Conservation (phyloP, 257 asterid genomes). For the Ilex aquifolium region DNA sequence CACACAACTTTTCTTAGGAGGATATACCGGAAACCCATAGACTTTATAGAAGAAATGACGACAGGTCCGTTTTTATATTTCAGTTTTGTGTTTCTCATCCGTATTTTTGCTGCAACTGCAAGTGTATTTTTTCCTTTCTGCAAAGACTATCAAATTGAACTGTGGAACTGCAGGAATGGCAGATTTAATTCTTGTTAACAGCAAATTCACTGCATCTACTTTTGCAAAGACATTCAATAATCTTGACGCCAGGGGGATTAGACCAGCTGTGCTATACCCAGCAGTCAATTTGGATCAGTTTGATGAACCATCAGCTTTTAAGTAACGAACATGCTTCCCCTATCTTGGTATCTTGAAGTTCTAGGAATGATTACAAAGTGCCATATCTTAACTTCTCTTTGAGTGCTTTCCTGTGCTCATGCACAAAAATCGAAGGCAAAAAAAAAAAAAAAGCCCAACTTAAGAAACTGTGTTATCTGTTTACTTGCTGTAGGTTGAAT, state of each 20-base stretch:
- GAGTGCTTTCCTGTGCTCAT: background rate
- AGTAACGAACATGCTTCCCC: conserved; percentile 42
- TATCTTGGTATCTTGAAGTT: conserved; percentile 28
- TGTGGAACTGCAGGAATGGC: conserved; percentile 69
- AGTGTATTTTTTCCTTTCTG: background rate
- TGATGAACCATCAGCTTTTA: conserved; percentile 44
- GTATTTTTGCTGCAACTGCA: background rate
- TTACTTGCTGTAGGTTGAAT: conserved; percentile 44
- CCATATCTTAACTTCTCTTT: background rate
- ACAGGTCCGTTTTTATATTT: conserved; percentile 47
- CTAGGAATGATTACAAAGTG: conserved; percentile 17
- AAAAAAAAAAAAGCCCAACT: background rate
- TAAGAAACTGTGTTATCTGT: background rate
- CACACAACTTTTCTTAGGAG: conserved; percentile 72
- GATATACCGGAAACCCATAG: conserved; percentile 86
- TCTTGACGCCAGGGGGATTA: conserved; percentile 55
- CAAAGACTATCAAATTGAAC: conserved; percentile 1
- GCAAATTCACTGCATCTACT: conserved; percentile 89
- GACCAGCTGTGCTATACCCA: conserved; percentile 93
- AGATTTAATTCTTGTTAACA: conserved; percentile 83
- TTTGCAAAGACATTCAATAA: conserved; percentile 84
- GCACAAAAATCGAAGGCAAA: background rate
- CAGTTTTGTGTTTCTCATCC: background rate
- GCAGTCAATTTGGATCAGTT: conserved; percentile 90
- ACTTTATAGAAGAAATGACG: conserved; percentile 74